Base-by-base conservation (phyloP, 805 yeast species). In the Metschnikowia reukaufii region DNA sequence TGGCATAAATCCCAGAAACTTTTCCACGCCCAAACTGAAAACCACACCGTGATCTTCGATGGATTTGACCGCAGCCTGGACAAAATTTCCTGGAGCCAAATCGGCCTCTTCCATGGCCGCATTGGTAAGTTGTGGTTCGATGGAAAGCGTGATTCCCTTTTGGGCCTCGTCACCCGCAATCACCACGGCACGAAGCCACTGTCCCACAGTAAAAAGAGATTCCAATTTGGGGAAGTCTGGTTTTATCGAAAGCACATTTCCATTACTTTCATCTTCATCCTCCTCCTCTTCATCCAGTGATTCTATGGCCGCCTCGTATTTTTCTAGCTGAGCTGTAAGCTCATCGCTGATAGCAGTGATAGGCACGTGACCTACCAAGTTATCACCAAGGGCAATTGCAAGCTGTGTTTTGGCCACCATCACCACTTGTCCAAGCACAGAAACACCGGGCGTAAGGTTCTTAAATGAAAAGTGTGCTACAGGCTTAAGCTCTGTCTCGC, bases 41-140 rank as follows among this genome's bases (percentile, higher is more conserved):
- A 88, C 79, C 19, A 82, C 78, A 67, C 99, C 99, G 63, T 89
- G 97, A 63, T 94, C 99, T 74, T 94, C 98, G 19, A 88, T 67
- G 39, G 95, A 84, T 51, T 74, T 77, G 18, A 94, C 82, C 2
- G 88, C 74, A 19, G 83, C 91, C 67, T 94, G 99, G 2, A 94
- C 61, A 4, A 85, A 61, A 48, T 79, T 73, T 36, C 88, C 89
- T 21, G 73, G 58, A 5, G 72, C 66, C 40, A 87, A 66, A 62
- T 90, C 97, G 37, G 84, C 90, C 4, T 72, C 78, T 44, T 72
- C 77, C 47, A 90, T 67, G 12, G 68, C 50, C 17, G 74, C 71
- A 61, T 94, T 94, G 10, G 86, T 88, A 36, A 70, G 68, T 39
- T 78, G 74, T 6, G 97, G 96, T 60, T 87, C 94, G 36, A 87